Evolutionary conservation across 164 flowering plant species (phyloP).

Genomic region (Vitis rotundifolia): DNA sequence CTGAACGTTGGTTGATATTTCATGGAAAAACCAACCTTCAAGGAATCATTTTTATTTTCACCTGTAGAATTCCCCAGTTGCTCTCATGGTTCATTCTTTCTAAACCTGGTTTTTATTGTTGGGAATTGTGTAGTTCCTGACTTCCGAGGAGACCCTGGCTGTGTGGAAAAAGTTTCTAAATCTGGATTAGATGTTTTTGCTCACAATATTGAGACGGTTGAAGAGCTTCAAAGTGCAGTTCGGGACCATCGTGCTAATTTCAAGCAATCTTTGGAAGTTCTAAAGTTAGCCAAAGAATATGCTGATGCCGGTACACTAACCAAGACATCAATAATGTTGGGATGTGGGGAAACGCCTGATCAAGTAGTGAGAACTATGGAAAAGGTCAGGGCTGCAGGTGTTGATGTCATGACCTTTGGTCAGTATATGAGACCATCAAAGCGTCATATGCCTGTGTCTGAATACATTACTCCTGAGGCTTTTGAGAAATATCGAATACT

Average conservation of each 20-base stretch:
- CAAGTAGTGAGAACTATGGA: conserved; percentile 90
- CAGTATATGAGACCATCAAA: conserved; percentile 99
- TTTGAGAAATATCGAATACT: conserved; percentile 75
- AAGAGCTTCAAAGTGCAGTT: conserved; percentile 85
- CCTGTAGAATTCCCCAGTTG: background rate
- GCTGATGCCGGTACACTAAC: conserved; percentile 90
- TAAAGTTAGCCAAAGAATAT: conserved; percentile 76
- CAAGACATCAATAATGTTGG: conserved; percentile 95
- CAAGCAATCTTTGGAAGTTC: conserved; percentile 83
- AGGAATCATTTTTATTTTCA: background rate
- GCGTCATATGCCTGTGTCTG: conserved; percentile 96
- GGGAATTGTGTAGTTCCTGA: conserved; percentile 73
- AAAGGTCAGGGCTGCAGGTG: conserved; percentile 93
- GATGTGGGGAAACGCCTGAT: conserved; percentile 98
- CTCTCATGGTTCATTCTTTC: background rate
- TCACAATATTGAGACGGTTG: conserved; percentile 97
- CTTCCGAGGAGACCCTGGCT: conserved; percentile 75
- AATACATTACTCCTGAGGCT: conserved; percentile 92
- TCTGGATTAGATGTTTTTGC: conserved; percentile 96
- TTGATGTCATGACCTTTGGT: conserved; percentile 96
- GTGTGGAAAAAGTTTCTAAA: conserved; percentile 81
- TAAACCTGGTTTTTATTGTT: background rate
- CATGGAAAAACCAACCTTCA: too few species aligned
- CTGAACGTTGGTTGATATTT: background rate
- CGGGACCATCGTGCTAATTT: conserved; percentile 96